These are phyloP conservation scores for Boletus barrowsii DNA, from an alignment of 768 basidiomycete species.

Conservation along the genomic window DNA sequence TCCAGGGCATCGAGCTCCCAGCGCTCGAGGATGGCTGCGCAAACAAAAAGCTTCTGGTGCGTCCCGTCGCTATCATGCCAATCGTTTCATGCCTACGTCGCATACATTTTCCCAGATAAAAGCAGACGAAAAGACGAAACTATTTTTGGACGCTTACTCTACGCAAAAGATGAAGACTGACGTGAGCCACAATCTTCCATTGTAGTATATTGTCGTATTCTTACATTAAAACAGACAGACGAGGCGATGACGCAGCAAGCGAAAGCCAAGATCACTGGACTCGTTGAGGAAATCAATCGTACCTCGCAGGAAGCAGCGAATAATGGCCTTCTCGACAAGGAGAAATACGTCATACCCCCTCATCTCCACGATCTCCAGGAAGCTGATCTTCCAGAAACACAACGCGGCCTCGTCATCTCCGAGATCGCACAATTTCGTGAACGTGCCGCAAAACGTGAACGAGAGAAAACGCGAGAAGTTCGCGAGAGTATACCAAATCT, in stretches of 20 bases:
- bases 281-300: slow-evolving; percentile 70
- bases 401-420: slow-evolving; percentile 88
- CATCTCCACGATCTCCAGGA: slow-evolving; percentile 96
- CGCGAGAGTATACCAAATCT: slow-evolving; percentile 53
- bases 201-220: not conserved
- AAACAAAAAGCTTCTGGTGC: slow-evolving; percentile 67
- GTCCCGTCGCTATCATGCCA: slow-evolving; percentile 30
- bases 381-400: slow-evolving; percentile 92
- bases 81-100: slow-evolving; percentile 40
- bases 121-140: slow-evolving; percentile 92
- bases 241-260: slow-evolving; percentile 63
- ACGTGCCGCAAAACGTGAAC: slow-evolving; percentile 85
- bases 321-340: slow-evolving; percentile 72
- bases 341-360: slow-evolving; percentile 90
- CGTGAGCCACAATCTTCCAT: slow-evolving; percentile 44
- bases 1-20: slow-evolving; percentile 63
- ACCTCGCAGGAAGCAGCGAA: slow-evolving; percentile 72
- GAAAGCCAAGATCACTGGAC: slow-evolving; percentile 58
- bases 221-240: slow-evolving; percentile 50
- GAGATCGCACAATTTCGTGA: slow-evolving; percentile 97
- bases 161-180: slow-evolving; percentile 77
- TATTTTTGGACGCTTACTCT: slow-evolving; percentile 83
- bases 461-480: slow-evolving; percentile 83
- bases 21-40: slow-evolving; percentile 58
- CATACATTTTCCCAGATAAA: slow-evolving; percentile 60